Evolutionary conservation across 129 eudicot genomes (phyloP).

Genomic region (Tanacetum coccineum): DNA sequence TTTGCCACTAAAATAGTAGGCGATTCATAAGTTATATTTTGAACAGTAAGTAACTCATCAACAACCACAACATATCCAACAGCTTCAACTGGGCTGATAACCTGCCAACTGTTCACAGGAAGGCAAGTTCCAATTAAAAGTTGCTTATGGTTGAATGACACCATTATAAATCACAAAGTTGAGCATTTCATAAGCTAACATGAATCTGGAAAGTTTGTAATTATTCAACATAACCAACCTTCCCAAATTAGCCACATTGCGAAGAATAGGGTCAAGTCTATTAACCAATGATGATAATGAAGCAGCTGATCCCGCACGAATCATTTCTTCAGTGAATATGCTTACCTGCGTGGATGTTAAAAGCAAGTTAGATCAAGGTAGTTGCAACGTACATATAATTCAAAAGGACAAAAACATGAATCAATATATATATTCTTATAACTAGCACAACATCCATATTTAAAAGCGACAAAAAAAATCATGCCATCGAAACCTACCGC

Average conservation of each 20-base stretch:
- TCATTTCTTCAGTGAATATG: conserved; percentile 49
- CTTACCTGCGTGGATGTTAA: conserved; percentile 32
- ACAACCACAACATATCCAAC: conserved; percentile 44
- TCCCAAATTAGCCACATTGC: conserved; percentile 46
- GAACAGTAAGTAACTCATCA: conserved; percentile 41
- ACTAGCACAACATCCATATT: conserved; percentile 1
- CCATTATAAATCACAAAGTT: no score
- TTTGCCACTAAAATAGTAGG: conserved; percentile 49
- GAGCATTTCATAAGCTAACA: no score
- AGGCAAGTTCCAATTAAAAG: conserved; percentile 8
- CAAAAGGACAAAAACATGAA: background rate
- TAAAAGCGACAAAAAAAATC: background rate
- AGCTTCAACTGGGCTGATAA: conserved; percentile 51
- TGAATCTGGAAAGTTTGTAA: no score
- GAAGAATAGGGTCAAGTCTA: conserved; percentile 51
- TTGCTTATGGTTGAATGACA: background rate
- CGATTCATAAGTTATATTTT: conserved; percentile 34
- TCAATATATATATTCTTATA: background rate
- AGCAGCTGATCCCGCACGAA: conserved; percentile 51
- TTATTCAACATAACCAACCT: conserved; percentile 27
- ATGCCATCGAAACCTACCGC: conserved; percentile 34
- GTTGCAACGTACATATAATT: background rate
- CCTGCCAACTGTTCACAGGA: conserved; percentile 47
- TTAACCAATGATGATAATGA: conserved; percentile 46
- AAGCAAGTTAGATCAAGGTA: conserved; percentile 13